A percentile compares a stretch with the other conserved stretches of the same genome.
Conservation (phyloP, 169 alveolate genomes). For the Cryptosporidium parvum region DNA sequence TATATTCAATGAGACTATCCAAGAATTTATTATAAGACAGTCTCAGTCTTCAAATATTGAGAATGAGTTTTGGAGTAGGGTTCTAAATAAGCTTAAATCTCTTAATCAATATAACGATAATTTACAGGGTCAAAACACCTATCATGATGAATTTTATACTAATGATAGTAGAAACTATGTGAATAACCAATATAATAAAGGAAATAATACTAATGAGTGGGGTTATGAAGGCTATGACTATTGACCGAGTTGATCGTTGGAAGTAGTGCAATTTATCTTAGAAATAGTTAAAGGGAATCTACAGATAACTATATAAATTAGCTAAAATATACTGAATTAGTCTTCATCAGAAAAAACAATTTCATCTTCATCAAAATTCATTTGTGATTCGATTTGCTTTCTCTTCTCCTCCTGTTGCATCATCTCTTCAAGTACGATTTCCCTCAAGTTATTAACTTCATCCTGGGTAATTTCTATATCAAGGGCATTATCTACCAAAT, state of each 20-base stretch:
- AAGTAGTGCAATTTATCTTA: background rate
- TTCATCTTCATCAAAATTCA: constrained; percentile 76
- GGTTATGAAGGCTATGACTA: constrained; percentile 53
- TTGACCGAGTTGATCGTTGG: background rate
- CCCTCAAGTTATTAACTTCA: constrained; percentile 76
- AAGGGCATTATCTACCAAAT: constrained; percentile 78
- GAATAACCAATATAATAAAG: constrained; percentile 24
- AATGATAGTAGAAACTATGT: background rate
- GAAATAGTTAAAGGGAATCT: background rate
- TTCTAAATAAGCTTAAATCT: constrained; percentile 4
- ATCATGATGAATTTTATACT: constrained; percentile 4
- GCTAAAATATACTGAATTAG: background rate
- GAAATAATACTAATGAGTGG: constrained; percentile 26
- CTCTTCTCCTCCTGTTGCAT: constrained; percentile 80
- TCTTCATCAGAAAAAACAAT: constrained; percentile 72
- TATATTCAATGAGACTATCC: constrained; percentile 23
- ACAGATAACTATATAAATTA: background rate
- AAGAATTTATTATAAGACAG: constrained; percentile 56
- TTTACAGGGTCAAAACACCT: background rate
- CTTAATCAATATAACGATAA: constrained; percentile 21
- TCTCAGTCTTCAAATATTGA: constrained; percentile 39
- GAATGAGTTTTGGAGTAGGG: constrained; percentile 58
- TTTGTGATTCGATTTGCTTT: constrained; percentile 77
- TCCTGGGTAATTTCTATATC: constrained; percentile 62
- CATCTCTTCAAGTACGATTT: constrained; percentile 79